Evolutionary conservation across 139 green algal genomes (phyloP).

Genomic region (Chlorella sorokiniana): DNA sequence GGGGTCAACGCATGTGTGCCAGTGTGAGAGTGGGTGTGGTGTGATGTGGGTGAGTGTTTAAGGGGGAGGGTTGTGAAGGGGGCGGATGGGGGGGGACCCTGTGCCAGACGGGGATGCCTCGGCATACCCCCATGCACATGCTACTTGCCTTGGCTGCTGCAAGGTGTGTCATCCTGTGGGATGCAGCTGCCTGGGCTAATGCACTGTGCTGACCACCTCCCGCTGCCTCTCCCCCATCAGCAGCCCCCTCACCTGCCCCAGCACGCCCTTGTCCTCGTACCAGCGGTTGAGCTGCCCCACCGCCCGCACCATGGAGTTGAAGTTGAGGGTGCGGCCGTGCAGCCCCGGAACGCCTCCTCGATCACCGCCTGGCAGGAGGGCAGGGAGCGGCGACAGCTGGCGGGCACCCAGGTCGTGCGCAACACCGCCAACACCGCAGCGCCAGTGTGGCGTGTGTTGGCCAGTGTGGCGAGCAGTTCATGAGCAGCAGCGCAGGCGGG

Average conservation of each 20-base stretch:
- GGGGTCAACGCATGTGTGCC: background rate
- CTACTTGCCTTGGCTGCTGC: too few relatives aligned
- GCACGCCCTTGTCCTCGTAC: slow-evolving; percentile 87
- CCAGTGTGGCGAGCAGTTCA: background rate
- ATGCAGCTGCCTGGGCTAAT: too few relatives aligned
- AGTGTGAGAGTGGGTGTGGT: background rate
- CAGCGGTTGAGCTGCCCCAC: slow-evolving; percentile 82
- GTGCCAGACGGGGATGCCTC: background rate
- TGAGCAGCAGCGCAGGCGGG: too few relatives aligned
- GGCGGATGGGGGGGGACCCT: background rate
- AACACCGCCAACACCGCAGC: too few relatives aligned
- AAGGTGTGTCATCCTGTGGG: too few relatives aligned
- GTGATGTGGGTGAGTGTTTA: background rate
- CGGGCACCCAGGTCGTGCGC: too few relatives aligned
- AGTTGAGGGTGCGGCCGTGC: slow-evolving; percentile 85
- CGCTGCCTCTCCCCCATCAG: slow-evolving; percentile 8
- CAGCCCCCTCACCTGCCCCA: slow-evolving; percentile 82
- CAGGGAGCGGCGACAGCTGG: too few relatives aligned
- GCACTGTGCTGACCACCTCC: background rate
- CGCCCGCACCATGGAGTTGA: slow-evolving; percentile 49
- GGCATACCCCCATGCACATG: too few relatives aligned
- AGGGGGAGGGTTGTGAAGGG: background rate
- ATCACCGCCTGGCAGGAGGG: slow-evolving; percentile 56
- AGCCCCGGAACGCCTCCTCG: slow-evolving; percentile 81
- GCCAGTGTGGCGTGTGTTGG: too few relatives aligned